Evolutionary conservation across 176 grass and related monocot species (phyloP).

Genomic region (Juncus inflexus): DNA sequence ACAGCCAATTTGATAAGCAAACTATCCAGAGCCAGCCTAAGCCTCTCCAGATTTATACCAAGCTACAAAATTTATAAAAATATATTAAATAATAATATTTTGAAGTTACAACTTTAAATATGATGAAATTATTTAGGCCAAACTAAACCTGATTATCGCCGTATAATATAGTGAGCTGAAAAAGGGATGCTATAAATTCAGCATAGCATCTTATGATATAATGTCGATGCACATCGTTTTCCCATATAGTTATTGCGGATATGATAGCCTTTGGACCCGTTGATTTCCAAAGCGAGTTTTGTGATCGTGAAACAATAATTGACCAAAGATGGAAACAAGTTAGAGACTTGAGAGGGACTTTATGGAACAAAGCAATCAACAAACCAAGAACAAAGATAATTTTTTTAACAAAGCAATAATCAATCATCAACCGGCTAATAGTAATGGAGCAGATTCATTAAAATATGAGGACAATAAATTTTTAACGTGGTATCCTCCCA

Average conservation of each 20-base stretch:
- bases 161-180: constrained; percentile 82
- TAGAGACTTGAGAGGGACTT: too few species aligned
- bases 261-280: too few species aligned
- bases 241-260: constrained; percentile 33
- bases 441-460: too few species aligned
- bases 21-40: constrained; percentile 61
- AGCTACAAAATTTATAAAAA: constrained; percentile 48
- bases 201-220: constrained; percentile 75
- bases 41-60: constrained; percentile 73
- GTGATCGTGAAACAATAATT: too few species aligned
- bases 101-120: too few species aligned
- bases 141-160: constrained; percentile 84
- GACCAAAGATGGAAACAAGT: too few species aligned
- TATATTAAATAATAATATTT: not conserved
- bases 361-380: too few species aligned
- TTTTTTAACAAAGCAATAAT: too few species aligned
- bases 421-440: too few species aligned
- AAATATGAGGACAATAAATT: not conserved
- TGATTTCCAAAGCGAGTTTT: too few species aligned
- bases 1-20: constrained; percentile 58
- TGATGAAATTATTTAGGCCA: too few species aligned
- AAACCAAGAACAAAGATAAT: too few species aligned
- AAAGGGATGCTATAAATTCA: constrained; percentile 79
- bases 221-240: constrained; percentile 68
- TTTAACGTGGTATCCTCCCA: constrained; percentile 1